Conservation (phyloP, 371 early-diverging fungal genomes). For the Mucor piriformis region DNA sequence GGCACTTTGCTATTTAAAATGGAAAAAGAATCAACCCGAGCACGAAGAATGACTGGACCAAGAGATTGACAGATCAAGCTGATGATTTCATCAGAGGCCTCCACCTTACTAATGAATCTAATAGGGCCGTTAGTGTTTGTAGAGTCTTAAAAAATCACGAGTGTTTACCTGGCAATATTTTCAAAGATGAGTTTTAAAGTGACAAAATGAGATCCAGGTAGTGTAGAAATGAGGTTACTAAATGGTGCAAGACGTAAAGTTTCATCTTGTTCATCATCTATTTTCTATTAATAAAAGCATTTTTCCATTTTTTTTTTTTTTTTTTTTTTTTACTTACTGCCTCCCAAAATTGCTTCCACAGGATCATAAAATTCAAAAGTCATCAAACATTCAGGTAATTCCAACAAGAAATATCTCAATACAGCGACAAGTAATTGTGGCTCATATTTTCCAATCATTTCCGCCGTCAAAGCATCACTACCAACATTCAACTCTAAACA, state of each 20-base stretch:
- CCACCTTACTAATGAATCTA: not conserved
- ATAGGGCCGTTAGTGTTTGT: not conserved
- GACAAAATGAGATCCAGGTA: constrained; percentile 57
- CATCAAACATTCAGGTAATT: constrained; percentile 70
- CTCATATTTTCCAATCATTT: constrained; percentile 59
- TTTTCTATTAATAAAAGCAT: not conserved
- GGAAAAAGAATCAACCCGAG: constrained; percentile 50
- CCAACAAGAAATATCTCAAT: constrained; percentile 69
- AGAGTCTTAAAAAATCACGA: not conserved
- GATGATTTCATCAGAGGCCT: constrained; percentile 4
- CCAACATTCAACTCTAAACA: constrained; percentile 63
- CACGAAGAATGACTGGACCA: constrained; percentile 60
- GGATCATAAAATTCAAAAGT: constrained; percentile 78
- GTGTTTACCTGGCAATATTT: constrained; percentile 44
- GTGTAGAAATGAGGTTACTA: constrained; percentile 60
- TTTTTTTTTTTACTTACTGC: constrained; percentile 27
- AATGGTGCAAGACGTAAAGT: constrained; percentile 48
- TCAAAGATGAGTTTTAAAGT: constrained; percentile 52
- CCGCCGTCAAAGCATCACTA: constrained; percentile 52
- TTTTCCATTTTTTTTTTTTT: not conserved
- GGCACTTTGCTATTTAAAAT: constrained; percentile 62
- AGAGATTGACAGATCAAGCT: constrained; percentile 48
- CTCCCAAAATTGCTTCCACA: constrained; percentile 64
- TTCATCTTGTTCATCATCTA: constrained; percentile 47
- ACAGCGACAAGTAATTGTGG: constrained; percentile 64